Evolutionary conservation across 164 flowering plant genomes (phyloP).

Genomic region (Macadamia tetraphylla): DNA sequence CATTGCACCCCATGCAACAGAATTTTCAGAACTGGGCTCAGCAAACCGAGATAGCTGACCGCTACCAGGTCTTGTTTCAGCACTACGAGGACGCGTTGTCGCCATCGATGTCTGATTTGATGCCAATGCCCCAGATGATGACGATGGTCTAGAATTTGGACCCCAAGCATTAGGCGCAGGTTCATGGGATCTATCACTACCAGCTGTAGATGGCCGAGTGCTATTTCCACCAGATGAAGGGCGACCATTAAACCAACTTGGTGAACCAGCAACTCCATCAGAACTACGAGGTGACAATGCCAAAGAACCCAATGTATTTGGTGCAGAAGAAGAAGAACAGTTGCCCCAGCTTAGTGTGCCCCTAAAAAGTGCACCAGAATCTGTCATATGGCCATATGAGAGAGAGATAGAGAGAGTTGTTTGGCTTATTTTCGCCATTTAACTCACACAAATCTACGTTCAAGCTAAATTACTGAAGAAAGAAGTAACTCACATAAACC

Average conservation of each 20-base stretch:
- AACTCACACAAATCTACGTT: no score
- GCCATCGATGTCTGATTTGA: slow-evolving; percentile 54
- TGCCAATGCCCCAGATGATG: slow-evolving; percentile 74
- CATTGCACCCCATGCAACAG: slow-evolving; percentile 57
- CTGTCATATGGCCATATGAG: no score
- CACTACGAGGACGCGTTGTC: slow-evolving; percentile 85
- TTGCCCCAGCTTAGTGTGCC: slow-evolving; percentile 94
- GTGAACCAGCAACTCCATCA: slow-evolving; percentile 58
- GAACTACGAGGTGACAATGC: slow-evolving; percentile 47
- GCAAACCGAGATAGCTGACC: slow-evolving; percentile 95
- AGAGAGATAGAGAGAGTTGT: no score
- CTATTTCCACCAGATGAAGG: slow-evolving; percentile 95
- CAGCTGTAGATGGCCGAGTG: slow-evolving; percentile 88
- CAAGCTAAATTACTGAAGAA: no score
- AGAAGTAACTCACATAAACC: no score
- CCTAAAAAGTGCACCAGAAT: slow-evolving; percentile 30
- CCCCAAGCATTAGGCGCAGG: slow-evolving; percentile 60
- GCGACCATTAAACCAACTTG: slow-evolving; percentile 60
- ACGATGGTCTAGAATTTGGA: slow-evolving; percentile 80
- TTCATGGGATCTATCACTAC: slow-evolving; percentile 80
- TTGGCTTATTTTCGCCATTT: no score
- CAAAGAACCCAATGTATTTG: slow-evolving; percentile 85
- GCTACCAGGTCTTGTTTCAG: slow-evolving; percentile 90
- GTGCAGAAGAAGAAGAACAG: slow-evolving; percentile 53
- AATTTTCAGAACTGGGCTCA: slow-evolving; percentile 57